Percentiles rank a stretch among this genome's conserved stretches.
phyloP scores from a whole-genome alignment of 108 stramenopile genomes.

The Nitzschia sp. region DNA sequence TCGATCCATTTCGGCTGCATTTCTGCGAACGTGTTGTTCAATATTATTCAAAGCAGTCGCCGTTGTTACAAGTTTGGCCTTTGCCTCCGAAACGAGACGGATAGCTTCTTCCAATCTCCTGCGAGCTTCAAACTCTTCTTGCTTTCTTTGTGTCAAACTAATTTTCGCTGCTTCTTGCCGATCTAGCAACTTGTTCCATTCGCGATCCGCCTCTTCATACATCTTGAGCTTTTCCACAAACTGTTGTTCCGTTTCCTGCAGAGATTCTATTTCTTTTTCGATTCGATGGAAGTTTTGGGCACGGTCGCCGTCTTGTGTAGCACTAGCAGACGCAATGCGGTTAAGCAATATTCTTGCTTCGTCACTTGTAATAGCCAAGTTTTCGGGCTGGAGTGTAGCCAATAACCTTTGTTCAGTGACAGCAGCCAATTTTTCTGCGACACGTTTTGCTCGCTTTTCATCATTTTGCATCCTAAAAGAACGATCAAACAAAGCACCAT shows the following conservation, averaged over 20 bases:
- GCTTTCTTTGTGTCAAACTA: not conserved
- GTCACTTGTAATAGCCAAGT: conserved; percentile 25
- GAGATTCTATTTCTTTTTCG: conserved; percentile 34
- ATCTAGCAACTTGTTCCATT: conserved; percentile 19
- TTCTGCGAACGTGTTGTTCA: conserved; percentile 32
- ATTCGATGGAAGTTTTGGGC: conserved; percentile 20
- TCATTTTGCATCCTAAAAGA: conserved; percentile 27
- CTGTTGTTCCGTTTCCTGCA: conserved; percentile 26
- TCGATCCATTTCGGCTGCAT: conserved; percentile 41
- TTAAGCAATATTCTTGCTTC: conserved; percentile 40
- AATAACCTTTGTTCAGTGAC: conserved; percentile 36
- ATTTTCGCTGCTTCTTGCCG: conserved; percentile 23
- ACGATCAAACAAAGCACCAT: not conserved
- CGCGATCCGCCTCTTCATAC: conserved; percentile 22
- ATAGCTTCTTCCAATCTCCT: conserved; percentile 32
- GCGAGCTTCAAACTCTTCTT: conserved; percentile 34
- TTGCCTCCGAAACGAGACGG: conserved; percentile 24
- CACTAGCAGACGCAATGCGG: conserved; percentile 13
- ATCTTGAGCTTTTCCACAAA: conserved; percentile 27
- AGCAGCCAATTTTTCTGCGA: conserved; percentile 27
- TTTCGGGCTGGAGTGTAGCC: conserved; percentile 38
- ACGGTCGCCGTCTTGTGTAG: conserved; percentile 17
- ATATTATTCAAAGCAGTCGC: conserved; percentile 13
- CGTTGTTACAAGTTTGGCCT: conserved; percentile 11
- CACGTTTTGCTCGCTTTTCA: conserved; percentile 17